Percentiles rank a stretch among this genome's conserved stretches.
Evolutionary conservation across 306 rosid species (phyloP).

Genomic region (Purshia tridentata): DNA sequence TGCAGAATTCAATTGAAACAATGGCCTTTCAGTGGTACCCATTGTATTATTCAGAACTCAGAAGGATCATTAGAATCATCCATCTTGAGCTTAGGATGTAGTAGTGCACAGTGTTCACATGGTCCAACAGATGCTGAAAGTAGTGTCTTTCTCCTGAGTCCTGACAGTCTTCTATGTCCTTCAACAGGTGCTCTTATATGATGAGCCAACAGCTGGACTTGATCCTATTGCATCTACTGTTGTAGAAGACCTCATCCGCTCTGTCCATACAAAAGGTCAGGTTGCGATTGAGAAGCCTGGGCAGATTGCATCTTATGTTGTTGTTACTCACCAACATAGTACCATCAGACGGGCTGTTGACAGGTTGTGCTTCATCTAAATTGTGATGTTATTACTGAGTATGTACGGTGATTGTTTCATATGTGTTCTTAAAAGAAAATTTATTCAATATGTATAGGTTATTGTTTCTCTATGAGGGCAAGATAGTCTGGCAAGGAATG

Average conservation of each 20-base stretch:
- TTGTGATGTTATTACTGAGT: background rate
- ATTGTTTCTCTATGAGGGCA: constrained; percentile 81
- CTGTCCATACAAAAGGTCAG: constrained; percentile 79
- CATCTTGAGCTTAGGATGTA: background rate
- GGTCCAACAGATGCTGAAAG: background rate
- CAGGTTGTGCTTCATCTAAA: constrained; percentile 50
- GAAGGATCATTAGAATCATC: background rate
- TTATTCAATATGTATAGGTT: constrained; percentile 49
- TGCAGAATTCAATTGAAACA: background rate
- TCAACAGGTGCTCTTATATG: constrained; percentile 83
- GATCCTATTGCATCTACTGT: constrained; percentile 99
- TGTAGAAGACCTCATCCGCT: constrained; percentile 96
- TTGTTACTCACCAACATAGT: constrained; percentile 98
- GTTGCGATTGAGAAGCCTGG: constrained; percentile 71
- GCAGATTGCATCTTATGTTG: constrained; percentile 82
- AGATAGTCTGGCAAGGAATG: constrained; percentile 98
- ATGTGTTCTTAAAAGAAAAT: constrained; percentile 17
- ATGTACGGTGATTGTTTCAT: background rate
- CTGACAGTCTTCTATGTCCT: constrained; percentile 17
- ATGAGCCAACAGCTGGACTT: constrained; percentile 98
- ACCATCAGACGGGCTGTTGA: constrained; percentile 94
- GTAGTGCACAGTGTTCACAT: background rate
- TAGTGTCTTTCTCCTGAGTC: constrained; percentile 9
- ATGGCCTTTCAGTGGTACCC: background rate
- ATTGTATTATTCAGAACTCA: background rate